Evolutionary conservation across 2,329 filamentous ascomycete genomes (phyloP), one percentile per base, ranked within the genome.

Genomic region (Purpureocillium takamizusanense): DNA sequence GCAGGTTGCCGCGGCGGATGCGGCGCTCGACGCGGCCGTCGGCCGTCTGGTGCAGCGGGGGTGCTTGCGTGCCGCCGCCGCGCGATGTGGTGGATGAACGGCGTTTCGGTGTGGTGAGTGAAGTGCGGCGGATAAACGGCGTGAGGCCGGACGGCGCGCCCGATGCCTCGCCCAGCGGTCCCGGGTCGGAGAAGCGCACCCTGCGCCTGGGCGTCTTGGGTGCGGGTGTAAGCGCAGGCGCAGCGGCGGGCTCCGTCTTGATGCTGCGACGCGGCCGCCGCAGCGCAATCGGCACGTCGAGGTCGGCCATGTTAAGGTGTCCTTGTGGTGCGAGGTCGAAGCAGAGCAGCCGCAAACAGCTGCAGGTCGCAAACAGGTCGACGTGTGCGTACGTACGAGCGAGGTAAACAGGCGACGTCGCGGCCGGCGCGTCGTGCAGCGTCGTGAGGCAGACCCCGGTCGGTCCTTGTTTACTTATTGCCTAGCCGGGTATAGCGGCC

Each of bases 161-260:
- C 28, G 70, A 76, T 2, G 67, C 63, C 29, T 12, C n/a, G 11
- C 25, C 4, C 16, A 59, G 51, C 1, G 63, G 61, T 1, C 71
- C 74, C 8, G 74, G 73, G 31, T 79, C 74, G 0, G 76, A 80
- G 56, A 79, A 78, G 29, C 76, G 71, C 16, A 78, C 62, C 46
- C 71, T 73, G 48, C 65, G 72, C 2, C 48, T 47, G 9, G 60
- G 60, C 3, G 60, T 63, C 38, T 47, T 55, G 33, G 51, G 49
- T 2, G 38, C 29, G 13, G 42, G 18, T 27, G 31, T 31, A 16
- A 46, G 36, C 13, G 46, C 40, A 14, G 43, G 41, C 29, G 45
- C 36, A 17, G 46, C 44, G 18, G 44, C 42, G 30, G 47, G 50
- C 36, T 40, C 47, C 46, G 29, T 16, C 17, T 56, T 42, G 50